These are phyloP conservation scores for Tulasnella sp. DNA, from an alignment of 768 basidiomycete species.

Conservation along the genomic window DNA sequence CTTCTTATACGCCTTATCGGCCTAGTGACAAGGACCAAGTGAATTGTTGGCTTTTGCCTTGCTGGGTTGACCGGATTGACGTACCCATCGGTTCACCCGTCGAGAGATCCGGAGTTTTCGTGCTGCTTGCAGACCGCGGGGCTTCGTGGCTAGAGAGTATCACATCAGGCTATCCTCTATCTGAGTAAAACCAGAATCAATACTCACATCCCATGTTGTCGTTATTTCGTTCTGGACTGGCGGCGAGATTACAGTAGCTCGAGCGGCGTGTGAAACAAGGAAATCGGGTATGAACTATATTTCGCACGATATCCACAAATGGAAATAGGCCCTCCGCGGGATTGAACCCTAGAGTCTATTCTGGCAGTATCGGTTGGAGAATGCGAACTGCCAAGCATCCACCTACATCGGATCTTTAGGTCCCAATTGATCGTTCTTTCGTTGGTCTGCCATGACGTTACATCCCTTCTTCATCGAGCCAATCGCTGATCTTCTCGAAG, in stretches of 20 bases:
- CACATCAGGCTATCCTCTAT: too few species aligned
- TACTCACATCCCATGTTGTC: neutral
- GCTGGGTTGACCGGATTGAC: constrained; percentile 24
- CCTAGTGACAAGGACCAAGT: constrained; percentile 35
- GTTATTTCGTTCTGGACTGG: neutral
- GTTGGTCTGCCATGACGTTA: too few species aligned
- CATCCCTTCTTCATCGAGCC: too few species aligned
- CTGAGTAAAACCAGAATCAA: too few species aligned
- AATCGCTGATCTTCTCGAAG: neutral
- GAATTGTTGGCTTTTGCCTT: constrained; percentile 3
- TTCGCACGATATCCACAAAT: too few species aligned
- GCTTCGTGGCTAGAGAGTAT: constrained; percentile 72
- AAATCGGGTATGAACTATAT: neutral
- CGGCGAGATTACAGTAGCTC: neutral
- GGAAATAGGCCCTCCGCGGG: too few species aligned
- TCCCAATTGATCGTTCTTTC: too few species aligned
- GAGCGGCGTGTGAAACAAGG: neutral
- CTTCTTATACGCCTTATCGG: constrained; percentile 99
- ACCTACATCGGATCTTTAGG: too few species aligned
- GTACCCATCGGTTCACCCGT: constrained; percentile 93
- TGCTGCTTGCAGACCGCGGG: constrained; percentile 96
- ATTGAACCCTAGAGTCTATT: too few species aligned
- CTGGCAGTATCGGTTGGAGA: too few species aligned
- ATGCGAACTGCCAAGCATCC: too few species aligned
- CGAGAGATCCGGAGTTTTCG: constrained; percentile 93